These are phyloP conservation scores for Pilasporangium apinafurcum DNA, from an alignment of 352 stramenopile species.

Conservation along the genomic window DNA sequence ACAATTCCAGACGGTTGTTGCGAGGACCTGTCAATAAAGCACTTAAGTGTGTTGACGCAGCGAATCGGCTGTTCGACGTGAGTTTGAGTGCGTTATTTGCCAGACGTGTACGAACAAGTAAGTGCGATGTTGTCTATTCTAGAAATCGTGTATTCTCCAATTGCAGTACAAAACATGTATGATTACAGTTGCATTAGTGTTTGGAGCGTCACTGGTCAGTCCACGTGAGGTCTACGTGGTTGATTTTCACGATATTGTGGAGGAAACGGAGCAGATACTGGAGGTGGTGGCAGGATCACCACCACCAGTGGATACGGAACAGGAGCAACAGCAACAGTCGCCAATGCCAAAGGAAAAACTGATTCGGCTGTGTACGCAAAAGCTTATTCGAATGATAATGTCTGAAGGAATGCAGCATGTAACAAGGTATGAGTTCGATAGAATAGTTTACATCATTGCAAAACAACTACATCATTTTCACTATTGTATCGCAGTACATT, in stretches of 20 bases:
- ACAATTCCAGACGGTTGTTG: conserved; percentile 12
- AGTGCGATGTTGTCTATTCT: not conserved
- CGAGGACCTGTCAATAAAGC: conserved; percentile 37
- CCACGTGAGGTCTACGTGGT: conserved; percentile 45
- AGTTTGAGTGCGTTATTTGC: conserved; percentile 31
- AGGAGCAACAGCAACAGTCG: not conserved
- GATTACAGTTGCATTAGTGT: conserved; percentile 46
- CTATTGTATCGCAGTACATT: conserved; percentile 19
- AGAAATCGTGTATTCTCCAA: not conserved
- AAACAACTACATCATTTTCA: not conserved
- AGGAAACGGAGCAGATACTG: conserved; percentile 5
- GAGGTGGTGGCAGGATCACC: conserved; percentile 8
- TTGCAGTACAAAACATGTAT: not conserved
- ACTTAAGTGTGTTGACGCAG: conserved; percentile 29
- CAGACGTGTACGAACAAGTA: conserved; percentile 23
- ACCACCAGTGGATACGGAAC: not conserved
- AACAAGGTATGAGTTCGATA: conserved; percentile 2
- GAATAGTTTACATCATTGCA: not conserved
- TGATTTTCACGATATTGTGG: conserved; percentile 20
- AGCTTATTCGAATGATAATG: conserved; percentile 49
- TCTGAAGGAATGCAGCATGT: conserved; percentile 11
- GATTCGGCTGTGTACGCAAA: conserved; percentile 45
- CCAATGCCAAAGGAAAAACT: conserved; percentile 22
- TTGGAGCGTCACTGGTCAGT: conserved; percentile 46
- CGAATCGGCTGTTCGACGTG: conserved; percentile 18